A percentile compares a stretch with the other conserved stretches of the same genome.
Evolutionary conservation across 2,329 filamentous ascomycete species (phyloP).

Genomic region (Aspergillus hiratsukae): DNA sequence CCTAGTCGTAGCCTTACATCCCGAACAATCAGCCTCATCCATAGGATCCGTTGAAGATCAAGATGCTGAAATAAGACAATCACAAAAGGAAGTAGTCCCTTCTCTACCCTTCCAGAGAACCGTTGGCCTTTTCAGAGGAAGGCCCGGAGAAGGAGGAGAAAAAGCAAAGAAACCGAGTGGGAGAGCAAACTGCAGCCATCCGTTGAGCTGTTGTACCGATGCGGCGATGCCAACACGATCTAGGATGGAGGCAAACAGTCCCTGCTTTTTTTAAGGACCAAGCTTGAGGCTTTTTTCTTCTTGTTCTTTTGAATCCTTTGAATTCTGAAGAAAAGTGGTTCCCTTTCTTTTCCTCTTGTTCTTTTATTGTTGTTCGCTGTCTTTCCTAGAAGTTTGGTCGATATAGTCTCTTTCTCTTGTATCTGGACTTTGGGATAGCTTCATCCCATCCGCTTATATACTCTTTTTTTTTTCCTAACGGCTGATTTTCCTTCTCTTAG

Average conservation of each 20-base stretch:
- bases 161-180: conserved; percentile 5
- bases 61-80: background rate
- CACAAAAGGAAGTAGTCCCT: background rate
- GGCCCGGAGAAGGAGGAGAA: conserved; percentile 3
- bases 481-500: background rate
- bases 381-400: background rate
- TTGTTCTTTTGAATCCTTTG: conserved; percentile 2
- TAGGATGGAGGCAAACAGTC: background rate
- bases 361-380: background rate
- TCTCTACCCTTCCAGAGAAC: background rate
- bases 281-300: conserved; percentile 1
- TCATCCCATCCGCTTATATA: background rate
- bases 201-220: conserved; percentile 20
- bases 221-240: conserved; percentile 16
- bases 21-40: background rate
- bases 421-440: background rate
- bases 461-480: background rate
- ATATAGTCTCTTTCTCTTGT: background rate
- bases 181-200: conserved; percentile 20
- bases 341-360: background rate
- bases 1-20: background rate
- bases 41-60: background rate
- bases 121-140: background rate
- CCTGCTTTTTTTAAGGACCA: background rate
- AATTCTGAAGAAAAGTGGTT: background rate